A percentile compares a stretch with the other conserved stretches of the same genome.
These are phyloP conservation scores for Podila epicladia DNA, from an alignment of 192 early-diverging fungal species.

Conservation along the genomic window DNA sequence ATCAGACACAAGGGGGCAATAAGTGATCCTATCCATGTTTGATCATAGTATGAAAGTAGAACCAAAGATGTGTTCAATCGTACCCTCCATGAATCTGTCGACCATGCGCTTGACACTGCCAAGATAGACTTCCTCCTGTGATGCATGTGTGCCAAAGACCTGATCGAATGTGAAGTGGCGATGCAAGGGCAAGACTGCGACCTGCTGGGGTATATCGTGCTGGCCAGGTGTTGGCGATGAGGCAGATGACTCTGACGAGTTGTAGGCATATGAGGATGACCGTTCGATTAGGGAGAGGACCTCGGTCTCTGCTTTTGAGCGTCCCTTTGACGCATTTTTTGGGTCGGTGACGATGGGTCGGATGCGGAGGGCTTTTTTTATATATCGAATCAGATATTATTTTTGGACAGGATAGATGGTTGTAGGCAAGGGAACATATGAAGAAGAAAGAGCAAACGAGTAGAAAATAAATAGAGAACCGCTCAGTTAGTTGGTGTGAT, in stretches of 20 bases:
- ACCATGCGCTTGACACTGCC: constrained; percentile 56
- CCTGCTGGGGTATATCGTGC: constrained; percentile 32
- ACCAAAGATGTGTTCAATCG: neutral
- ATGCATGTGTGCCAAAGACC: constrained; percentile 67
- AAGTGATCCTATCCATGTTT: neutral
- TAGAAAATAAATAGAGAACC: neutral
- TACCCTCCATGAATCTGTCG: constrained; percentile 62
- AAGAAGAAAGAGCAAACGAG: neutral
- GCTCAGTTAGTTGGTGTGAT: neutral
- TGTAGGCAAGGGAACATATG: neutral
- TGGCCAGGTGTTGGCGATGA: constrained; percentile 11
- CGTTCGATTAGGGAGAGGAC: constrained; percentile 36
- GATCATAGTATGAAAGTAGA: neutral
- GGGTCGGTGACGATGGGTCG: constrained; percentile 36
- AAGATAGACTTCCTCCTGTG: constrained; percentile 69
- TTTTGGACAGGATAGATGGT: neutral
- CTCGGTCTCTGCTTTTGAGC: constrained; percentile 29
- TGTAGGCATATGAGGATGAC: constrained; percentile 7
- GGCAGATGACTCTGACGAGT: constrained; percentile 6
- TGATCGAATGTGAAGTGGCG: constrained; percentile 71
- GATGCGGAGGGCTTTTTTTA: constrained; percentile 44
- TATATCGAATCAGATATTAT: neutral
- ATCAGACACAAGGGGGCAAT: neutral
- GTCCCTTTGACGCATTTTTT: constrained; percentile 13
- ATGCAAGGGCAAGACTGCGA: constrained; percentile 38